Base-by-base conservation (phyloP, 2,329 filamentous ascomycete genomes). In the Zasmidium cellare region DNA sequence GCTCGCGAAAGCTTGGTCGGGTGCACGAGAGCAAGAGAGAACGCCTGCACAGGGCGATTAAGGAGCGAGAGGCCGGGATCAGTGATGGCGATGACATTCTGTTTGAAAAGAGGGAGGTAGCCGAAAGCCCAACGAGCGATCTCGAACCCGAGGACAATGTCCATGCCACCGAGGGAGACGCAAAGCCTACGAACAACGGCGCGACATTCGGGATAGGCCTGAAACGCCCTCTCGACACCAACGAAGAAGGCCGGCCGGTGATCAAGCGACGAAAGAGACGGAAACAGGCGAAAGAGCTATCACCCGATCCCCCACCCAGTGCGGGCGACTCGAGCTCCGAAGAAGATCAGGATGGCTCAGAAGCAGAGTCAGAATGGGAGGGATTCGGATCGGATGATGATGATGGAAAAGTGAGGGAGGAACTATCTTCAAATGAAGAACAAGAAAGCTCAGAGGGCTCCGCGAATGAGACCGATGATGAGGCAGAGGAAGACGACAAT, bases 141-240 rank as follows among this genome's bases (percentile, higher is more conserved):
- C 38, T 23, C 31, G 18, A 53, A 14, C 20, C 35, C n/a, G 11
- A 19, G 48, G 14, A 51, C 14, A 20, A 19, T 1, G 22, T 18
- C 3, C 48, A 16, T 19, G 25, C n/a, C 7, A 5, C 48, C n/a
- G 48, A 35, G 3, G 9, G 20, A 19, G 16, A 16, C n/a, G n/a
- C 18, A 16, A 18, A 11, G n/a, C 14, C 35, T 12, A 16, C 12
- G 9, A 44, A 2, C 18, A 16, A 23, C 31, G 31, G 9, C 3
- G n/a, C 14, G 12, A 22, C 38, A 9, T 76, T 85, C 53, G 94
- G 94, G 19, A 88, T 87, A 60, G 94, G 94, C 6, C 75, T 99
- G 58, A 97, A 97, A 73, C 84, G 92, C 45, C 91, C 92, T 1
- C 79, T 99, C 11, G 90, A 96, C 46, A 65, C 91, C 6, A 91